Evolutionary conservation across 1,284 basidiomycete species (phyloP).

Genomic region (Lignosus rhinocerotis): DNA sequence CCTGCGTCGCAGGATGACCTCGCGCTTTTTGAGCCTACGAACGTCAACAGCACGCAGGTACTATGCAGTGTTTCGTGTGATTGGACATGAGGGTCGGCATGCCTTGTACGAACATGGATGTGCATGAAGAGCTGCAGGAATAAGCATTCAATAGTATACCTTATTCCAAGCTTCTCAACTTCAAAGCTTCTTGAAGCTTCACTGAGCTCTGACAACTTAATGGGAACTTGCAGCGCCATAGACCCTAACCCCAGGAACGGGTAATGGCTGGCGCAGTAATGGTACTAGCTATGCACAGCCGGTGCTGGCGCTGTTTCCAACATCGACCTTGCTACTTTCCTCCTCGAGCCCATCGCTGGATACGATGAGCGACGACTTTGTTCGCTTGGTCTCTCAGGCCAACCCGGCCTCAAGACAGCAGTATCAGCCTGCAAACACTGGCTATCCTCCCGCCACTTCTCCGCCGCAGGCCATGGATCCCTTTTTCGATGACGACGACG

Average conservation of each 20-base stretch:
- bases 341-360: constrained; percentile 28
- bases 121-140: too few relatives aligned
- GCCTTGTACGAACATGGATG: too few relatives aligned
- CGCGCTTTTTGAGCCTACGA: too few relatives aligned
- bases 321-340: constrained; percentile 5
- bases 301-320: neutral
- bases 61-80: too few relatives aligned
- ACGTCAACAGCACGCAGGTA: too few relatives aligned
- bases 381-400: constrained; percentile 67
- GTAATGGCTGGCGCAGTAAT: neutral
- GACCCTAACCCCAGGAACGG: neutral
- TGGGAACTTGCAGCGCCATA: too few relatives aligned
- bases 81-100: too few relatives aligned
- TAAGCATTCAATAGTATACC: too few relatives aligned
- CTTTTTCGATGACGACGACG: constrained; percentile 76
- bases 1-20: too few relatives aligned
- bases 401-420: constrained; percentile 64
- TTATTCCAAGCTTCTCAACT: too few relatives aligned
- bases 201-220: too few relatives aligned
- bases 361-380: constrained; percentile 72
- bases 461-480: constrained; percentile 54
- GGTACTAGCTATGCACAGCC: neutral
- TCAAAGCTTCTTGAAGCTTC: too few relatives aligned
- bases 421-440: constrained; percentile 57
- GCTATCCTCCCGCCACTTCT: constrained; percentile 53